Base-by-base conservation (phyloP, 164 flowering plant species). In the Berberis vulgaris region DNA sequence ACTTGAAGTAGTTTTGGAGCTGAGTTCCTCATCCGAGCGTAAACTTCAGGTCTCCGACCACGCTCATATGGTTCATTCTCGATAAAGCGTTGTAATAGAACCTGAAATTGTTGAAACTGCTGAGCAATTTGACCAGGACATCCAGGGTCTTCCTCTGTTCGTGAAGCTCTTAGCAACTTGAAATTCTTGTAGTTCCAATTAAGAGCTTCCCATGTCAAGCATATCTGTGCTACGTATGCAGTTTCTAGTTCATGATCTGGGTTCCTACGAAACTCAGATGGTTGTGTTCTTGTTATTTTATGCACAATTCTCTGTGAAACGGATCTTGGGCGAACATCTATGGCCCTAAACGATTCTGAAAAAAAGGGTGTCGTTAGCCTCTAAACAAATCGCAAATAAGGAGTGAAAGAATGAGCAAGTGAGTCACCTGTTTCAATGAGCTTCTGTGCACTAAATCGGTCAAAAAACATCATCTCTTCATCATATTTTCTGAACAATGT, bases 141-240 rank as follows among this genome's bases (percentile, higher is more conserved):
- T 1, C 92, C 92, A 52, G 81, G 68, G 5, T 74, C 65, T 66
- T 85, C 86, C 26, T 82, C 82, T 45, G 81, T 81, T 44, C 73
- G 73, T 7, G 80, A 73, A 12, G 81, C 77, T 69, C 59, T 80
- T 65, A 84, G 85, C 69, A 71, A 71, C 43, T 76, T 76, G 65
- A 87, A 63, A 43, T 88, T 83, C 40, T 84, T 80, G 79, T 85
- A 87, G 44, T 88, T 91, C 72, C 90, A 83, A 65, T 87, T 90
- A 61, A 91, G 90, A 43, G 88, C 89, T 73, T 91, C 97, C 97
- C 97, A 91, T 45, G 86, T 77, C 71, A 91, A 82, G 84, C 96
- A 87, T 49, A 89, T 45, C 10, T 88, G 97, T 67, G 86, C 91
- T n/a, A 84, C 85, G 72, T 88, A 91, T 5, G 85, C 85, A 47